phyloP scores from a whole-genome alignment of 2,329 filamentous ascomycete species.

The Tetracladium maxilliforme region DNA sequence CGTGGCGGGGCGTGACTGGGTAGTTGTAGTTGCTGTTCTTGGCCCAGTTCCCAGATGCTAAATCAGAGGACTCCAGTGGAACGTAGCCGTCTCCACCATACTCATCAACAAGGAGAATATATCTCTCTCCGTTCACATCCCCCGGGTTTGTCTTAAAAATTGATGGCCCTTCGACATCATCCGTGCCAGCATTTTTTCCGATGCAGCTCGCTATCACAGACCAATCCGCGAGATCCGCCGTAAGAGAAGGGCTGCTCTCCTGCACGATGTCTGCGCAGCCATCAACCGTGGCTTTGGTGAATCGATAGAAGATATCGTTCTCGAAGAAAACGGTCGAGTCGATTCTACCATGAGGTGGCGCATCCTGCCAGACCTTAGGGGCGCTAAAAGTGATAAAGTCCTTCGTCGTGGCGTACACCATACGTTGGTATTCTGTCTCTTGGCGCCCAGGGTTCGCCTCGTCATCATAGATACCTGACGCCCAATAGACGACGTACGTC shows the following conservation, averaged over 20 bases:
- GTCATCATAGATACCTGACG: conserved; percentile 2
- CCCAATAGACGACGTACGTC: conserved; percentile 2
- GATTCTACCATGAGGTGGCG: conserved; percentile 33
- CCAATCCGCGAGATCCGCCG: conserved; percentile 25
- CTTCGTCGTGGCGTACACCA: conserved; percentile 1
- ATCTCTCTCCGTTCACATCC: conserved; percentile 35
- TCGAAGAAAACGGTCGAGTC: conserved; percentile 34
- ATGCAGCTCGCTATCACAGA: conserved; percentile 29
- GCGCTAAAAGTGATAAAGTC: conserved; percentile 12
- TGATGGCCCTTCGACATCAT: conserved; percentile 33
- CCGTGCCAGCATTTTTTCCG: conserved; percentile 30
- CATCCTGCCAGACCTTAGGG: conserved; percentile 33
- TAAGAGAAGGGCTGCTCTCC: conserved; percentile 26
- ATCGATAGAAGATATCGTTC: conserved; percentile 28
- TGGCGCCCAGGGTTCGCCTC: too few species aligned
- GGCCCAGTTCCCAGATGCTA: conserved; percentile 30
- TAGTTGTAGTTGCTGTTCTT: conserved; percentile 27
- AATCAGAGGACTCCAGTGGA: conserved; percentile 32
- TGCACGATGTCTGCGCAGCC: conserved; percentile 39
- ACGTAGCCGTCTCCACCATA: conserved; percentile 35
- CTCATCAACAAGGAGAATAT: conserved; percentile 39
- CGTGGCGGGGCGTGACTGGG: conserved; percentile 33
- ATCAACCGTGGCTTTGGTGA: conserved; percentile 32
- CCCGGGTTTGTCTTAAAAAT: conserved; percentile 32
- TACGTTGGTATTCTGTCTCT: conserved; percentile 15